Base-by-base conservation (phyloP, 116 monocot genomes). In the Cymodocea nodosa region DNA sequence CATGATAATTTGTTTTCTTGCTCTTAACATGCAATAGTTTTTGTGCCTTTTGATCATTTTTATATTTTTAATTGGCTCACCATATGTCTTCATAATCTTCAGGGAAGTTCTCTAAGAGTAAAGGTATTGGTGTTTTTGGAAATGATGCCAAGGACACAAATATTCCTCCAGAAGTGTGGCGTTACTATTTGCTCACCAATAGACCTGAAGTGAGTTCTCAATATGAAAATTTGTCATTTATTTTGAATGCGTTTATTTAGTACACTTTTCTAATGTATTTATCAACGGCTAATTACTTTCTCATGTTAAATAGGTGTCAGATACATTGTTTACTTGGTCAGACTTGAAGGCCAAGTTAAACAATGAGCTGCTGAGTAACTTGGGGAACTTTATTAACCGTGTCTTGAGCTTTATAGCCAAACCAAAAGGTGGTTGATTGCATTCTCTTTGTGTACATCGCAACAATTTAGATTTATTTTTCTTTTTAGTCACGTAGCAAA, bases 51-150 rank as follows among this genome's bases (percentile, higher is more conserved):
- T 24, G 49, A 23, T 50, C 15, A 0, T 50, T 37, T 4, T 50
- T 44, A 23, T 11, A 65, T 30, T 8, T 50, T 65, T 53, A 15
- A 20, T 24, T 49, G 35, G 17, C 11, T 44, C 11, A 6, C 44
- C 11, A 8, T 11, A 44, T 25, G 40, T 34, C 23, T 72, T 51
- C 13, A 24, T 35, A 25, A 49, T 62, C 14, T 78, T 68, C 73
- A 95, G 95, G 97, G 64, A 97, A 97, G 56, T 97, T 97, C 50
- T 97, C 97, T 3, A 97, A 97, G 73, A 97, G 87, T 57, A 91
- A 97, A 50, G 97, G 97, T 61, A 72, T 91, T 71, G 97, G 97
- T 54, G 81, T 97, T 51, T 97, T 97, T 86, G 97, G 97, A 57
- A 91, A 91, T 73, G 97, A 90, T 63, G 97, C 91, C 30, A 88